These are phyloP conservation scores for Jaltomata sinuosa DNA, from an alignment of 257 asterid genomes.

Conservation along the genomic window DNA sequence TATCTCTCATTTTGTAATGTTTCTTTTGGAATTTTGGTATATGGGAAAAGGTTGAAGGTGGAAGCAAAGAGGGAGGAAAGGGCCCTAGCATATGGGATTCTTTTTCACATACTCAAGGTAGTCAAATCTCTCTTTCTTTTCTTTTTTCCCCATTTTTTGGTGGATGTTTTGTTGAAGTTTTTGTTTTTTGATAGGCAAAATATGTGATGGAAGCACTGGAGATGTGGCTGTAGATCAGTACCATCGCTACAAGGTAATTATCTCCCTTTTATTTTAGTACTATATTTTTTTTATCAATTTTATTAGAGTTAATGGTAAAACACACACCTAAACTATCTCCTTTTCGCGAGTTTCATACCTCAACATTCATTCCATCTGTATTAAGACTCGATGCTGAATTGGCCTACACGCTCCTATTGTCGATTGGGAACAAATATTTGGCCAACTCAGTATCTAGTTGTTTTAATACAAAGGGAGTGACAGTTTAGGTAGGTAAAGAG, in stretches of 20 bases:
- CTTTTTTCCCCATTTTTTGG: not conserved
- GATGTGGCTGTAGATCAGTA: constrained; percentile 45
- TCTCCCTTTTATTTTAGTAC: not conserved
- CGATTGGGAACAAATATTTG: no score
- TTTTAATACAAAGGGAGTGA: no score
- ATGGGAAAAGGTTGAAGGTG: constrained; percentile 37
- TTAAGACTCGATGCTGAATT: no score
- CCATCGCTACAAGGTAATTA: constrained; percentile 41
- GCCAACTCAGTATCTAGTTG: no score
- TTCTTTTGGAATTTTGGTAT: not conserved
- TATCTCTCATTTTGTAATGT: not conserved
- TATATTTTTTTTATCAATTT: no score
- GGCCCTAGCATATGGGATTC: constrained; percentile 56
- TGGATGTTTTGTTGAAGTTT: not conserved
- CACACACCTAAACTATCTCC: no score
- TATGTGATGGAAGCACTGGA: constrained; percentile 44
- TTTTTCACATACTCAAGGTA: constrained; percentile 37
- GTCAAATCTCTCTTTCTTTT: not conserved
- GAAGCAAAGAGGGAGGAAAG: constrained; percentile 34
- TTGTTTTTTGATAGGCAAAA: constrained; percentile 23
- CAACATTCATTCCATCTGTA: no score
- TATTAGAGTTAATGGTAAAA: no score
- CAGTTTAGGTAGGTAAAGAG: no score
- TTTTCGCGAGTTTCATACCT: no score
- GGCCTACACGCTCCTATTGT: no score